phyloP scores from a whole-genome alignment of 2,329 filamentous ascomycete species.

The Aspergillus sp. region DNA sequence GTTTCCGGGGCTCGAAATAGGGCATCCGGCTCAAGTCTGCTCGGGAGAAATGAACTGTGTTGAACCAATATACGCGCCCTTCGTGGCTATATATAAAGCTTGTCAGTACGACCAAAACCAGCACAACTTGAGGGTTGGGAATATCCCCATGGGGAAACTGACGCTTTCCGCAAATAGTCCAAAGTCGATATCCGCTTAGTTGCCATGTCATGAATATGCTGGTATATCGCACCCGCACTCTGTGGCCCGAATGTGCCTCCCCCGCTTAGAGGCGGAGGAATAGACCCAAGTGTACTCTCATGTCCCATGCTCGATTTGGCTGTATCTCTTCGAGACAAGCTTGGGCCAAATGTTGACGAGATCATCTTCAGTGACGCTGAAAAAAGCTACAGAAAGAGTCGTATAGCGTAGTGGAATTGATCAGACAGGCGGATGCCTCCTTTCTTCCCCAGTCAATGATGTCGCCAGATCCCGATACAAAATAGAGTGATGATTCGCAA shows the following conservation, averaged over 20 bases:
- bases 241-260: conserved; percentile 33
- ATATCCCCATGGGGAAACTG: conserved; percentile 31
- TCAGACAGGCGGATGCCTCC: not conserved
- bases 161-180: conserved; percentile 89
- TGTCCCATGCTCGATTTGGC: conserved; percentile 24
- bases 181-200: conserved; percentile 90
- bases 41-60: conserved; percentile 86
- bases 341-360: conserved; percentile 26
- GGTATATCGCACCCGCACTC: conserved; percentile 51
- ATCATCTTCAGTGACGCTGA: conserved; percentile 18
- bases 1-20: conserved; percentile 74
- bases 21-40: conserved; percentile 71
- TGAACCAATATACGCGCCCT: conserved; percentile 95
- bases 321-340: conserved; percentile 27
- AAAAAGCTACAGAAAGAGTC: not conserved
- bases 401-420: not conserved
- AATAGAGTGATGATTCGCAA: too few species aligned
- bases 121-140: too few species aligned
- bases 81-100: conserved; percentile 58
- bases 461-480: too few species aligned
- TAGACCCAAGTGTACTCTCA: conserved; percentile 15
- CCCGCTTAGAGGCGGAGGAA: conserved; percentile 26
- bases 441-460: too few species aligned
- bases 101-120: conserved; percentile 6
- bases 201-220: conserved; percentile 72